These are phyloP conservation scores for Globisporangium radiosum DNA, from an alignment of 352 stramenopile species.

Conservation along the genomic window DNA sequence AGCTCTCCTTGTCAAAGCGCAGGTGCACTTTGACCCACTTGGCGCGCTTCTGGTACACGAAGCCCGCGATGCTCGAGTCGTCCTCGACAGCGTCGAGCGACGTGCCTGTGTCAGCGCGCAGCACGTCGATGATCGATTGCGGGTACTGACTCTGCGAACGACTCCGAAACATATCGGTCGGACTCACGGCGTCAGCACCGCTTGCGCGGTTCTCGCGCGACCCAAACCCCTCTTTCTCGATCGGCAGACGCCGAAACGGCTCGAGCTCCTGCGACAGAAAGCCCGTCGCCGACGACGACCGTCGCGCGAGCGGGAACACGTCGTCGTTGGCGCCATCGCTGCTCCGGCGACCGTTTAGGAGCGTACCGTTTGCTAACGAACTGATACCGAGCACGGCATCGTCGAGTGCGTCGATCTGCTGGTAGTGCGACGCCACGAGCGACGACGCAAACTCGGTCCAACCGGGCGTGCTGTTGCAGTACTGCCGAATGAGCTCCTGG, in stretches of 20 bases:
- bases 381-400: slow-evolving; percentile 24
- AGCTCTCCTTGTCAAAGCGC: slow-evolving; percentile 64
- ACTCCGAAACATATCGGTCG: slow-evolving; percentile 67
- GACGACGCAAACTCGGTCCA: slow-evolving; percentile 67
- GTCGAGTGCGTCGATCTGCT: slow-evolving; percentile 71
- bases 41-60: slow-evolving; percentile 64
- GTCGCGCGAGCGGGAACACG: slow-evolving; percentile 41
- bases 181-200: slow-evolving; percentile 48
- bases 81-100: slow-evolving; percentile 54
- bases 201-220: slow-evolving; percentile 52
- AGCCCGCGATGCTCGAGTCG: slow-evolving; percentile 42
- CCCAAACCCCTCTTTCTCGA: slow-evolving; percentile 69
- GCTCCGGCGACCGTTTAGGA: slow-evolving; percentile 14
- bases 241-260: slow-evolving; percentile 53
- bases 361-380: slow-evolving; percentile 12
- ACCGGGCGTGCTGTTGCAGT: slow-evolving; percentile 46
- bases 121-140: slow-evolving; percentile 65
- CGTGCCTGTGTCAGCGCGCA: slow-evolving; percentile 48
- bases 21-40: slow-evolving; percentile 73
- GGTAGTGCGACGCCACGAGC: slow-evolving; percentile 64
- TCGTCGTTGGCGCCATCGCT: slow-evolving; percentile 38
- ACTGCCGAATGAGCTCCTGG: slow-evolving; percentile 74
- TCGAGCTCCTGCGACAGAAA: slow-evolving; percentile 60
- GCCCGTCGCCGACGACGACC: slow-evolving; percentile 56
- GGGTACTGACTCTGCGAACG: slow-evolving; percentile 66